Evolutionary conservation across 371 early-diverging fungal species (phyloP).

Genomic region (Mucor lusitanicus): DNA sequence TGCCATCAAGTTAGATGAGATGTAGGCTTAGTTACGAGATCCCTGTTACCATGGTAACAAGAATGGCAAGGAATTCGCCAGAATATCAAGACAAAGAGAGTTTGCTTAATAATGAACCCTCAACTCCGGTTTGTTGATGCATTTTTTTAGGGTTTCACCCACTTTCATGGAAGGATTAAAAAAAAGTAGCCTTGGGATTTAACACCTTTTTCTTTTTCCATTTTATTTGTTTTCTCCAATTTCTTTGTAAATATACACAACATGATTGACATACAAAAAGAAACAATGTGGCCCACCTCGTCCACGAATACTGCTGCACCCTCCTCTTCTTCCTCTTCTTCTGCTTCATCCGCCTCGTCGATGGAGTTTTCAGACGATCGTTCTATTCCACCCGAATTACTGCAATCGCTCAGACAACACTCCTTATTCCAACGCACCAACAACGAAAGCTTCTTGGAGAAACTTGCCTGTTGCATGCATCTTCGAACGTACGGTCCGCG

Average conservation of each 20-base stretch:
- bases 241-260: neutral
- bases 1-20: neutral
- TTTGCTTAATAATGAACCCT: neutral
- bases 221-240: slow-evolving; percentile 2
- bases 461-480: slow-evolving; percentile 48
- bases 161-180: neutral
- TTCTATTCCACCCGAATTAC: slow-evolving; percentile 37
- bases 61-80: neutral
- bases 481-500: slow-evolving; percentile 56
- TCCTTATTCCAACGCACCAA: slow-evolving; percentile 49
- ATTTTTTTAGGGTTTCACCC: neutral
- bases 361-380: slow-evolving; percentile 7
- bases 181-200: neutral
- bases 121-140: neutral
- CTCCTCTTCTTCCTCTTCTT: neutral
- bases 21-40: neutral
- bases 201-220: neutral
- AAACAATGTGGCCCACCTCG: slow-evolving; percentile 3
- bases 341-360: neutral
- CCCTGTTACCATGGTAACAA: neutral
- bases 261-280: slow-evolving; percentile 21
- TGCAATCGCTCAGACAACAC: slow-evolving; percentile 40
- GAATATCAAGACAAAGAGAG: neutral
- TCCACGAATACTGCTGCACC: neutral
- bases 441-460: slow-evolving; percentile 39